A percentile compares a stretch with the other conserved stretches of the same genome.
These are phyloP conservation scores for Blastocystis sp. DNA, from an alignment of 352 stramenopile species.

Conservation along the genomic window DNA sequence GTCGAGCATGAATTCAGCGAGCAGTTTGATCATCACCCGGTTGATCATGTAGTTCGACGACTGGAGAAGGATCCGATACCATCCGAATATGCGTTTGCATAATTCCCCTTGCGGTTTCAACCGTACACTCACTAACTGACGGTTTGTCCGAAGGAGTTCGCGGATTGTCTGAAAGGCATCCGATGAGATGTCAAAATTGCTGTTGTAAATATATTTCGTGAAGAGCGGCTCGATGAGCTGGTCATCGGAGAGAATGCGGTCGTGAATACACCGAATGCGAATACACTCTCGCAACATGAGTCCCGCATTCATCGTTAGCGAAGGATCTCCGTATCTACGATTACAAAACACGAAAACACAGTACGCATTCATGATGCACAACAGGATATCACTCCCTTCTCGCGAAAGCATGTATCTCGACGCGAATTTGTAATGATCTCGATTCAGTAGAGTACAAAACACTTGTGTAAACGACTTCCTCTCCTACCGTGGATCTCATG, in stretches of 20 bases:
- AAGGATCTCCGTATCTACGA: background rate
- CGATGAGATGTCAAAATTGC: constrained; percentile 53
- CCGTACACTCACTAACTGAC: constrained; percentile 11
- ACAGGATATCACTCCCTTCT: constrained; percentile 40
- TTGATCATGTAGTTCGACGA: constrained; percentile 32
- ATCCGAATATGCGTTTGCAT: constrained; percentile 17
- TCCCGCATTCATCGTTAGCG: background rate
- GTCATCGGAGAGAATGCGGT: background rate
- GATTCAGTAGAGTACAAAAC: constrained; percentile 47
- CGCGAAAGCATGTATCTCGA: constrained; percentile 46
- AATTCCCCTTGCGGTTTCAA: background rate
- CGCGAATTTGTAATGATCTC: constrained; percentile 54
- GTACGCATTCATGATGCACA: constrained; percentile 38
- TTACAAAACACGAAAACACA: background rate
- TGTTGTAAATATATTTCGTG: constrained; percentile 31
- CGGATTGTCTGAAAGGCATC: constrained; percentile 46
- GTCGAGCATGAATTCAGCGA: constrained; percentile 51
- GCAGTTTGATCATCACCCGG: constrained; percentile 15
- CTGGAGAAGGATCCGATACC: background rate
- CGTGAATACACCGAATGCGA: constrained; percentile 38
- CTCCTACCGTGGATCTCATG: background rate
- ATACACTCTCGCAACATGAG: constrained; percentile 52
- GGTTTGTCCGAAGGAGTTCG: constrained; percentile 46
- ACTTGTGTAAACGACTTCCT: constrained; percentile 46
- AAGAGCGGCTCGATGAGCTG: constrained; percentile 47